Evolutionary conservation across 352 stramenopile species (phyloP).

Genomic region (Pythium brachiatum): DNA sequence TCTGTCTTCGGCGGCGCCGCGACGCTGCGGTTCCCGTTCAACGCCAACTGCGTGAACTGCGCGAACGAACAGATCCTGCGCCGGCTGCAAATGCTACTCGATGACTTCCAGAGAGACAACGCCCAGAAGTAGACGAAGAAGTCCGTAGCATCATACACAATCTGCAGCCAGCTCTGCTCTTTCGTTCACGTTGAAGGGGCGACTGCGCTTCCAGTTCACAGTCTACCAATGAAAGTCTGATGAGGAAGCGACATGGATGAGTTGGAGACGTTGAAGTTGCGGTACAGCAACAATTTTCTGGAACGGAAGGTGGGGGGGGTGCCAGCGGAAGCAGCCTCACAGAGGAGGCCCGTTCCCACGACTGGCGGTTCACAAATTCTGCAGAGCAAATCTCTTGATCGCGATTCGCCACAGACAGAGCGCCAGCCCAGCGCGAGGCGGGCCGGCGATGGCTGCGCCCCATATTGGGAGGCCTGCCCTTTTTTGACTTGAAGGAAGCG

Average conservation of each 20-base stretch:
- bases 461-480: slow-evolving; percentile 23
- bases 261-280: no score
- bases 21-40: slow-evolving; percentile 41
- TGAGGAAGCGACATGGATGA: no score
- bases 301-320: no score
- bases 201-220: no score
- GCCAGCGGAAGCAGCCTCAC: slow-evolving; percentile 43
- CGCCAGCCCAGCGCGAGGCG: not conserved
- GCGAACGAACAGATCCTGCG: slow-evolving; percentile 51
- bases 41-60: slow-evolving; percentile 23
- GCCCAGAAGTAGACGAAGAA: not conserved
- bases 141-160: no score
- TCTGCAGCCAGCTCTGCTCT: no score
- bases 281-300: no score
- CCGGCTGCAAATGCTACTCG: slow-evolving; percentile 39
- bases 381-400: slow-evolving; percentile 84
- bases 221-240: no score
- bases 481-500: slow-evolving; percentile 14
- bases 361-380: slow-evolving; percentile 60
- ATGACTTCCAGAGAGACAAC: not conserved
- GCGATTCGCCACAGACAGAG: slow-evolving; percentile 60
- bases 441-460: slow-evolving; percentile 14
- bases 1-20: slow-evolving; percentile 47
- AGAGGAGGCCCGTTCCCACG: slow-evolving; percentile 22
- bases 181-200: no score